Percentiles rank a stretch among this genome's conserved stretches.
Evolutionary conservation across 2,329 filamentous ascomycete species (phyloP).

Genomic region (Knoxdaviesia proteae): DNA sequence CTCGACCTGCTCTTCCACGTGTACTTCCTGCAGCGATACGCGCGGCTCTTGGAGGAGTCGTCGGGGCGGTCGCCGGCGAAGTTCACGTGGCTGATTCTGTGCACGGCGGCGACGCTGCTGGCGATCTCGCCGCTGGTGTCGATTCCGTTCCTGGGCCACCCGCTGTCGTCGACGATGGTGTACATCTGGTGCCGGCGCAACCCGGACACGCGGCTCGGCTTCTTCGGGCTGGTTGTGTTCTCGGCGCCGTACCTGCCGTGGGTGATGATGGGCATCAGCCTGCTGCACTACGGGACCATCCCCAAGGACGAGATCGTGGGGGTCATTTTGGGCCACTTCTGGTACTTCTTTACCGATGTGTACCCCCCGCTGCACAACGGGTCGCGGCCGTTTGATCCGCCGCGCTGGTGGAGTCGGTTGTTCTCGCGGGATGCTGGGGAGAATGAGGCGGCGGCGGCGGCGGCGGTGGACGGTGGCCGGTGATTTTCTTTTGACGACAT

Average conservation of each 20-base stretch:
- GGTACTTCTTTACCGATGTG: constrained; percentile 96
- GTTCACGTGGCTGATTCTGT: constrained; percentile 86
- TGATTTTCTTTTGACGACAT: no score
- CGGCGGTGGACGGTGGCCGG: no score
- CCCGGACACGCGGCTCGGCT: constrained; percentile 73
- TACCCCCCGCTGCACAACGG: constrained; percentile 81
- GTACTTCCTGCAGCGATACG: constrained; percentile 95
- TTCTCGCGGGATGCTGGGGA: constrained; percentile 21
- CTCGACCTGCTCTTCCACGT: constrained; percentile 93
- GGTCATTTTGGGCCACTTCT: constrained; percentile 83
- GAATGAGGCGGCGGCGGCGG: no score
- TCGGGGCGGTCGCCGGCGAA: constrained; percentile 80
- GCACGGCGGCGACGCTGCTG: constrained; percentile 62
- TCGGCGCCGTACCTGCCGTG: constrained; percentile 87
- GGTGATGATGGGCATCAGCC: constrained; percentile 83
- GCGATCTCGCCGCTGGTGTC: constrained; percentile 68
- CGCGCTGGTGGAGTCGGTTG: constrained; percentile 69
- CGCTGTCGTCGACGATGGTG: constrained; percentile 77
- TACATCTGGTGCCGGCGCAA: constrained; percentile 97
- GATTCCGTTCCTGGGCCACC: constrained; percentile 86
- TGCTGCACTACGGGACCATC: constrained; percentile 73
- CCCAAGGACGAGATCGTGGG: constrained; percentile 95
- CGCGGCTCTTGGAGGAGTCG: constrained; percentile 82
- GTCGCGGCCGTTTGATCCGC: constrained; percentile 70
- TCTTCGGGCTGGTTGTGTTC: constrained; percentile 76